Base-by-base conservation (phyloP, 805 yeast species). In the Metschnikowia lachancei region DNA sequence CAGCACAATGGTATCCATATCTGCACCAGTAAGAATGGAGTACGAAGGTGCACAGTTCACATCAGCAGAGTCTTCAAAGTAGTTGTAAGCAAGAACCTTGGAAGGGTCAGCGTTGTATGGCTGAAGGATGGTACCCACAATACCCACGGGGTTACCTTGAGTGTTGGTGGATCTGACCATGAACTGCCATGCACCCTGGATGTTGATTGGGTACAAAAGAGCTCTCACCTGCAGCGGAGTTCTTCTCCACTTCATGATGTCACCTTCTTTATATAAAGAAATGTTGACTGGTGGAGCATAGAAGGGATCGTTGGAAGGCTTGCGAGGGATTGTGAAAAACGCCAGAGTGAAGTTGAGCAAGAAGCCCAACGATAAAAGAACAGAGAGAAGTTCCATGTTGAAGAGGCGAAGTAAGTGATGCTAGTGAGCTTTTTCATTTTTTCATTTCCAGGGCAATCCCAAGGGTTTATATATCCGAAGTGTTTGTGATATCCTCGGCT, bases 81-180 rank as follows among this genome's bases (percentile, higher is more conserved):
- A 45, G 35, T 58, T 61, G 40, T 53, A 59, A n/a, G 59, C 54
- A 16, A 60, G 36, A 7, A 60, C 18, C 45, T 59, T 60, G n/a
- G 47, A 33, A 7, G 62, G 56, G 42, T 59, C 61, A 2, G 64
- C 60, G 36, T 59, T 52, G 46, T 54, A 54, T 2, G 65, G 65
- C 31, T 57, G 49, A 13, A 59, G 41, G 2, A 60, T 34, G 3
- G n/a, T n/a, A n/a, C n/a, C n/a, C n/a, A n/a, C n/a, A n/a, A n/a
- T n/a, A n/a, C n/a, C n/a, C n/a, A n/a, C 62, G 59, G 8, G 63
- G 57, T 55, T 43, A 1, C 59, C 63, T 7, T 42, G 41, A 1
- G 58, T 41, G 41, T 59, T 57, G 12, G 54, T 49, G 2, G 65
- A 53, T 16, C 62, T 52, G 14, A 60, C 54, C 39, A 58, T 45